phyloP scores from a whole-genome alignment of 2,329 filamentous ascomycete species.

The Tothia fuscella region DNA sequence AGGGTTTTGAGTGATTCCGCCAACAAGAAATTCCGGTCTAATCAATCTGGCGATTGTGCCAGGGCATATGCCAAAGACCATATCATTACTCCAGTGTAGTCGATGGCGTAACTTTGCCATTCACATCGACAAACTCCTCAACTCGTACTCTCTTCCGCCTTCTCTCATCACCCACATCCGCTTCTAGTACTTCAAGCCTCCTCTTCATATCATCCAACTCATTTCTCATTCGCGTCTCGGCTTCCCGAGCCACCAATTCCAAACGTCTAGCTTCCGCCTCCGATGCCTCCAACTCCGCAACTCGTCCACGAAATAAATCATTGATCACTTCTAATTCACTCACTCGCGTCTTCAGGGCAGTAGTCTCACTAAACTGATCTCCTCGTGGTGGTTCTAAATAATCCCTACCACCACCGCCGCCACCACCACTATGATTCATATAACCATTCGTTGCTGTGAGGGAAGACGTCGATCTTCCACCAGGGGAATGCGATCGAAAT shows the following conservation, averaged over 20 bases:
- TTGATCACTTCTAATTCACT: slow-evolving; percentile 93
- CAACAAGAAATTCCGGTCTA: no score
- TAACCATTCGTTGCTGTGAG: slow-evolving; percentile 5
- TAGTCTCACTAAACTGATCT: slow-evolving; percentile 67
- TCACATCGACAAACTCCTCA: slow-evolving; percentile 40
- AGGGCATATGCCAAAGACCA: no score
- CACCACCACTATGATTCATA: background rate
- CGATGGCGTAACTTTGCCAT: no score
- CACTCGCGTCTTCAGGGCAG: slow-evolving; percentile 84
- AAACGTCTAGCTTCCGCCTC: slow-evolving; percentile 55
- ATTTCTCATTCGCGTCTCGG: slow-evolving; percentile 43
- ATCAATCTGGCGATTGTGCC: no score
- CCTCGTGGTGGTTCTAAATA: slow-evolving; percentile 60
- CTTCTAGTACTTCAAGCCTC: slow-evolving; percentile 17
- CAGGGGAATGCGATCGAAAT: slow-evolving; percentile 41
- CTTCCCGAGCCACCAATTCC: slow-evolving; percentile 46
- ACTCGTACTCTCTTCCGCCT: slow-evolving; percentile 45
- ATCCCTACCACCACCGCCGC: slow-evolving; percentile 23
- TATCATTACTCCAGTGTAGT: no score
- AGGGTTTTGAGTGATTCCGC: no score
- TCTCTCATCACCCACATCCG: slow-evolving; percentile 30
- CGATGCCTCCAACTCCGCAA: slow-evolving; percentile 65
- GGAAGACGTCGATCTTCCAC: slow-evolving; percentile 33
- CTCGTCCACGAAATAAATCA: slow-evolving; percentile 52
- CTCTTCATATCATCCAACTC: slow-evolving; percentile 28